phyloP scores from a whole-genome alignment of 2,329 filamentous ascomycete genomes.

The Sclerotinia spermophila region DNA sequence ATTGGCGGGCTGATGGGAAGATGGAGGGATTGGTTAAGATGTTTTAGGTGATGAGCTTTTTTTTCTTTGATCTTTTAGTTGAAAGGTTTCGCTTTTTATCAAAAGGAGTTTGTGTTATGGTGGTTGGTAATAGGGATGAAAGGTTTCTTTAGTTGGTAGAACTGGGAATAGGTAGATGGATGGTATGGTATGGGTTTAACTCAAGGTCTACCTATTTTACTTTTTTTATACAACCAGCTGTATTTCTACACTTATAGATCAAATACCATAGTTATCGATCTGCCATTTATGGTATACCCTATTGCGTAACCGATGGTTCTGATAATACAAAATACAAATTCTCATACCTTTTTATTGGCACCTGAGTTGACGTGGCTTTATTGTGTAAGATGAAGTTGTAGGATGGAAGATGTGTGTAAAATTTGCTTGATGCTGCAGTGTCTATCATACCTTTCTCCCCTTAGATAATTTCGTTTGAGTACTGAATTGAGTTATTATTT shows the following conservation, averaged over 20 bases:
- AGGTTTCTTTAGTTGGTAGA: not conserved
- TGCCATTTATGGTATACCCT: not conserved
- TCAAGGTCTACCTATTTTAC: not conserved
- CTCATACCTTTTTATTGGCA: no score
- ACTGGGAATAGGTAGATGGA: not conserved
- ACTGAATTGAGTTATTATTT: not conserved
- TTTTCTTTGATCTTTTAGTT: not conserved
- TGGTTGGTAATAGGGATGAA: not conserved
- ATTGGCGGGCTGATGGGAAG: conserved; percentile 3
- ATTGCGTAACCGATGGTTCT: not conserved
- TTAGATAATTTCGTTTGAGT: not conserved
- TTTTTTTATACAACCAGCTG: no score
- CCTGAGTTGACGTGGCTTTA: not conserved
- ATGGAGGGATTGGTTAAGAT: conserved; percentile 12
- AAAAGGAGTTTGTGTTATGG: not conserved
- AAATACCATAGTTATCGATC: not conserved
- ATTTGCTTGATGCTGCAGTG: no score
- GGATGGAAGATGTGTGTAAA: no score
- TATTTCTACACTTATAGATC: not conserved
- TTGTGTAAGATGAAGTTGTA: no score
- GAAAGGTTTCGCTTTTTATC: not conserved
- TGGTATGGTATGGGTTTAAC: not conserved
- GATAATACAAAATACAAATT: not conserved
- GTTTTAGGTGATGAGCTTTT: not conserved
- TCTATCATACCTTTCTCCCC: not conserved